Percentiles rank a stretch among this genome's conserved stretches.
Conservation (phyloP, 2,329 filamentous ascomycete genomes). For the Sordariomycetes sp. region DNA sequence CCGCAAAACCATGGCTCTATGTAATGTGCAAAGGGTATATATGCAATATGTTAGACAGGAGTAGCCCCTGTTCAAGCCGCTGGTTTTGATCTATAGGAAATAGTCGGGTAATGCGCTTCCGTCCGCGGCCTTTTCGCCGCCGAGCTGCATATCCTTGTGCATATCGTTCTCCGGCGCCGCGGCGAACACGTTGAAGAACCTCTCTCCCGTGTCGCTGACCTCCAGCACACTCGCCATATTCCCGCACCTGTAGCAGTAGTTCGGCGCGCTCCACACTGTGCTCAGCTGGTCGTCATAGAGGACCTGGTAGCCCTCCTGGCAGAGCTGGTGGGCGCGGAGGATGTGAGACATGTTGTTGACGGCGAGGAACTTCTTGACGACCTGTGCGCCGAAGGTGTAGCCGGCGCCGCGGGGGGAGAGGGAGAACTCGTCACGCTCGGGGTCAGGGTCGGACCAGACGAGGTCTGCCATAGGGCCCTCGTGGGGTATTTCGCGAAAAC, state of each 20-base stretch:
- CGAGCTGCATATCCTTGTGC: conserved; percentile 74
- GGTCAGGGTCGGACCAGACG: conserved; percentile 96
- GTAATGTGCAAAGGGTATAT: not conserved
- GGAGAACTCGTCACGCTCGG: conserved; percentile 95
- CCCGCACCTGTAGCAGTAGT: conserved; percentile 90
- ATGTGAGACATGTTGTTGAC: conserved; percentile 98
- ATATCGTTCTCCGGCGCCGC: conserved; percentile 92
- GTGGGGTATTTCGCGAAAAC: conserved; percentile 96
- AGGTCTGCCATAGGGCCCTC: conserved; percentile 99
- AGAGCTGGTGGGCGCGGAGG: conserved; percentile 92
- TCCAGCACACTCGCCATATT: conserved; percentile 97
- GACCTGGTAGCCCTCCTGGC: conserved; percentile 95
- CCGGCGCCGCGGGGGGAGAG: conserved; percentile 87
- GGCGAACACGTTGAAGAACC: conserved; percentile 97
- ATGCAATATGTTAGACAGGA: conserved; percentile 1
- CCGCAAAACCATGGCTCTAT: not conserved
- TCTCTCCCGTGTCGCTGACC: conserved; percentile 83
- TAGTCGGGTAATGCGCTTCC: conserved; percentile 57
- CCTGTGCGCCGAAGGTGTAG: conserved; percentile 95
- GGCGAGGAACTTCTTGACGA: conserved; percentile 95
- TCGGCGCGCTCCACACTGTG: conserved; percentile 97
- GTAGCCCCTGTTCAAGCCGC: not conserved
- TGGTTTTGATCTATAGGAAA: conserved; percentile 43
- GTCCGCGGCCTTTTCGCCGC: conserved; percentile 59
- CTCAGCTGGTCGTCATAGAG: conserved; percentile 90